phyloP scores from a whole-genome alignment of 1,284 basidiomycete genomes.

The Bondarzewia mesenterica region DNA sequence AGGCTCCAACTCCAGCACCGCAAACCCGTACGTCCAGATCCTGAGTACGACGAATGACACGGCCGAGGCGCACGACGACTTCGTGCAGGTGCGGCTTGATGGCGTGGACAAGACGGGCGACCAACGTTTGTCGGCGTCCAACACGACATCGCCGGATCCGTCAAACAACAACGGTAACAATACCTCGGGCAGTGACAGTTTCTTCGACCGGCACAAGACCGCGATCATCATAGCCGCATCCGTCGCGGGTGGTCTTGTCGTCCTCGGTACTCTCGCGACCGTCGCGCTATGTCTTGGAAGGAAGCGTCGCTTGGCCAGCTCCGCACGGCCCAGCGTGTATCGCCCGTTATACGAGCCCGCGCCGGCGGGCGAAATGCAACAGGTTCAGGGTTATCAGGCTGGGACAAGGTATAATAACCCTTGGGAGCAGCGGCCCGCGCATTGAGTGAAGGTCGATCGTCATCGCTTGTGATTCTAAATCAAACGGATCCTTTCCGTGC shows the following conservation, averaged over 20 bases:
- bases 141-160: conserved; percentile 18
- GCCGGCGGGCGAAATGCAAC: conserved; percentile 10
- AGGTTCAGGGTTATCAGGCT: conserved; percentile 7
- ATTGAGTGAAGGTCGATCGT: too few relatives aligned
- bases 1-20: conserved; percentile 13
- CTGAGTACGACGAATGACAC: conserved; percentile 22
- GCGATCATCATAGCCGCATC: background rate
- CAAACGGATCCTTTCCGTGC: too few relatives aligned
- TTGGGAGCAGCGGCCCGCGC: background rate
- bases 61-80: conserved; percentile 22
- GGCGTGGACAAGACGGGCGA: conserved; percentile 15
- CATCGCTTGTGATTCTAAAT: too few relatives aligned
- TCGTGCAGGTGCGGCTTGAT: conserved; percentile 20
- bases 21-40: conserved; percentile 25
- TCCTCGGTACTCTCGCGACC: background rate
- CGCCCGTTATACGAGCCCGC: conserved; percentile 10
- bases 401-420: background rate
- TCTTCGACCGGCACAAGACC: background rate
- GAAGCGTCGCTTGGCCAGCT: background rate
- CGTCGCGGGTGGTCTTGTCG: background rate
- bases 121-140: conserved; percentile 12
- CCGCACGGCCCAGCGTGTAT: conserved; percentile 2
- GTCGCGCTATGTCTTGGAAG: background rate
- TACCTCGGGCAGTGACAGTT: background rate
- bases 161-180: background rate